Base-by-base conservation (phyloP, 768 basidiomycete species). In the Lactifluus echinatus region DNA sequence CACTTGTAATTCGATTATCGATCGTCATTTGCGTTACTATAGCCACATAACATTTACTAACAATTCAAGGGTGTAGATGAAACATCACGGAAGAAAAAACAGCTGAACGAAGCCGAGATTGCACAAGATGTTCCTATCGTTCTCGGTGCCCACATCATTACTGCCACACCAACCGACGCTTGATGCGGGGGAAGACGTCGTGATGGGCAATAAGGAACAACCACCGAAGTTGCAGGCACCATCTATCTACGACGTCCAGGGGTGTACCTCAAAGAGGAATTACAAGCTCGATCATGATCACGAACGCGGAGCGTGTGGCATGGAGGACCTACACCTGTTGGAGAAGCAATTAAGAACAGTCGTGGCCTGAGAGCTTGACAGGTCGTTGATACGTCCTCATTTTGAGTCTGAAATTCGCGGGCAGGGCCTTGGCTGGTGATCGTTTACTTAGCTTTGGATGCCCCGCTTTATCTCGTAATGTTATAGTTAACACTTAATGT, bases 101-200 rank as follows among this genome's bases (percentile, higher is more conserved):
- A 80, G 8, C 72, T 87, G 7, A 89, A 83, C 8, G 85, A 85
- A 57, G 76, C 80, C 2, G 88, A 90, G 68, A 73, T 89, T 3
- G 87, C 87, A 51, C 15, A 55, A 60, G 8, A 76, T 84, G 77
- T 66, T 59, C 26, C 67, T 85, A 45, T 74, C 77, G 4, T 81
- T 86, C 63, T 79, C 80, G 0, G 75, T 85, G 1, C 84, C 84
- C 5, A 52, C 67, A 0, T 63, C 66, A n/a, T 65, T 62, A 5
- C 56, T 76, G 17, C 63, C 67, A 10, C 31, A 31, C 31, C 31
- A 31, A 10, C 31, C 4, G 15, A 10, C 21, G 8, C 12, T 45
- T 57, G 49, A 40, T 31, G 42, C 28, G 8, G 42, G 34, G 51
- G 23, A 53, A 24, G 51, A 55, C n/a, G 34, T 39, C 15, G 37